Conservation (phyloP, 2,329 filamentous ascomycete species). For the Boeremia lycopersici region DNA sequence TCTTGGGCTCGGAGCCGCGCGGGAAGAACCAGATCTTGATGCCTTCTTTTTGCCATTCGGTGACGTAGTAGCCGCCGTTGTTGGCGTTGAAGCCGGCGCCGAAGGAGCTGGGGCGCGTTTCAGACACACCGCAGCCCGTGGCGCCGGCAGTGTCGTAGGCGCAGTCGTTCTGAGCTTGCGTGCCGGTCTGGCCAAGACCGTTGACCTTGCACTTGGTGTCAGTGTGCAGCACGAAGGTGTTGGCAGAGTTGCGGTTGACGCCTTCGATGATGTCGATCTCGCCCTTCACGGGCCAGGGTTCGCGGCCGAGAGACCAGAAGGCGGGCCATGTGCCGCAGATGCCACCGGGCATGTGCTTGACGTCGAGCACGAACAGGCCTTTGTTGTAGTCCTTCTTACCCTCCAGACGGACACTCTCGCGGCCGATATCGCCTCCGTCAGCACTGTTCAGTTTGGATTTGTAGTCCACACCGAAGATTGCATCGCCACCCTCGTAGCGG, state of each 20-base stretch:
- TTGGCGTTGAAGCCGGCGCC: conserved; percentile 59
- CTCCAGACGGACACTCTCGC: conserved; percentile 39
- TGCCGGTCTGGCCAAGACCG: conserved; percentile 22
- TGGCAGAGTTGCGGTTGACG: conserved; percentile 35
- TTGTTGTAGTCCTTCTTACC: conserved; percentile 34
- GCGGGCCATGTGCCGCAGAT: conserved; percentile 44
- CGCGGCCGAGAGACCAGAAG: conserved; percentile 39
- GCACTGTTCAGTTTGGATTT: conserved; percentile 28
- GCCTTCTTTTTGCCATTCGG: conserved; percentile 67
- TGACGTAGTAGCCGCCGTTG: conserved; percentile 51
- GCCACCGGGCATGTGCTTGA: conserved; percentile 40
- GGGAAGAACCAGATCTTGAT: conserved; percentile 85
- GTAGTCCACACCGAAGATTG: conserved; percentile 53
- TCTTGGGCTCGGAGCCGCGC: conserved; percentile 63
- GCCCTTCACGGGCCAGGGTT: conserved; percentile 34
- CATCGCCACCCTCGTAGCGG: conserved; percentile 16
- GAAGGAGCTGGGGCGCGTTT: conserved; percentile 46
- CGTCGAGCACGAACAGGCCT: conserved; percentile 40
- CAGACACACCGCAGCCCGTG: conserved; percentile 52
- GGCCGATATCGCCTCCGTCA: conserved; percentile 26
- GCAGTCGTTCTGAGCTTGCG: conserved; percentile 21
- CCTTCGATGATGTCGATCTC: conserved; percentile 47
- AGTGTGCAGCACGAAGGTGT: conserved; percentile 37
- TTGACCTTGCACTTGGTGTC: conserved; percentile 31
- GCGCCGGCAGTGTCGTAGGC: conserved; percentile 23